Conservation (phyloP, 2,329 filamentous ascomycete genomes). For the Hysterium pulicare region DNA sequence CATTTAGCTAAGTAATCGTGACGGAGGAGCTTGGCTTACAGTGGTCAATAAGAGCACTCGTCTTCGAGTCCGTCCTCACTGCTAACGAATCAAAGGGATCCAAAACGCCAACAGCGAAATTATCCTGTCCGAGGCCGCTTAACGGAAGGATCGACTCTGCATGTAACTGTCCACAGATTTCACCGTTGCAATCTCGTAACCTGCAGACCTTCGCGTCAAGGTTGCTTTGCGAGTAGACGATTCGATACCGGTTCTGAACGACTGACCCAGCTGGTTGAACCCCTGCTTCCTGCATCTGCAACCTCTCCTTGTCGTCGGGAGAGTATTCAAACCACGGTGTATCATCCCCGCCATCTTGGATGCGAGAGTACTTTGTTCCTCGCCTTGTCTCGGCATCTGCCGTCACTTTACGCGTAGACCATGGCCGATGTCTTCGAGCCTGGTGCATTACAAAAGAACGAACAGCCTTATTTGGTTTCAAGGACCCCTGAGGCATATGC, state of each 20-base stretch:
- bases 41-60: slow-evolving; percentile 20
- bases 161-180: slow-evolving; percentile 11
- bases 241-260: slow-evolving; percentile 8
- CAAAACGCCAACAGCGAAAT: slow-evolving; percentile 14
- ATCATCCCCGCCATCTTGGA: slow-evolving; percentile 12
- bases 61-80: slow-evolving; percentile 18
- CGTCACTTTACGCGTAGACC: slow-evolving; percentile 23
- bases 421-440: slow-evolving; percentile 27
- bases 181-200: slow-evolving; percentile 11
- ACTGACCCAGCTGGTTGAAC: neutral
- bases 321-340: neutral
- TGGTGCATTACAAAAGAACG: slow-evolving; percentile 37
- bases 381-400: neutral
- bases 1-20: no score
- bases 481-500: slow-evolving; percentile 20
- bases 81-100: slow-evolving; percentile 23
- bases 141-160: slow-evolving; percentile 4
- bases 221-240: slow-evolving; percentile 12
- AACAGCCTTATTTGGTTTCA: slow-evolving; percentile 29
- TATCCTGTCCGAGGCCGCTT: slow-evolving; percentile 4
- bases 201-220: slow-evolving; percentile 16
- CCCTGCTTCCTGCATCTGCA: neutral
- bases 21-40: slow-evolving; percentile 22
- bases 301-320: neutral
- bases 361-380: slow-evolving; percentile 4